Conservation (phyloP, 2,329 filamentous ascomycete species). For the Diaporthe nobilis region DNA sequence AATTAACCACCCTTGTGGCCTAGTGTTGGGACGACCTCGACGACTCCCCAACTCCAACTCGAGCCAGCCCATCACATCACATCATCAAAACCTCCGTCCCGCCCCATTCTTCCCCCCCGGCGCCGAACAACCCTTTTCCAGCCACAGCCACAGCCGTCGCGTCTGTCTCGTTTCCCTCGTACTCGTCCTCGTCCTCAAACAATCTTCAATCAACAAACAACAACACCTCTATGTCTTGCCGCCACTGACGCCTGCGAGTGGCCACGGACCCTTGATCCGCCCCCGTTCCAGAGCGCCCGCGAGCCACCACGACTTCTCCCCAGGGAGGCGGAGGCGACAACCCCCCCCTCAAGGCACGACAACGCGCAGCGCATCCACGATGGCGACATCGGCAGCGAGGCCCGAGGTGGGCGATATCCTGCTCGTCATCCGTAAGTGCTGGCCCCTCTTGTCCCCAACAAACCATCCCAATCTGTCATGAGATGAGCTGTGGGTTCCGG, state of each 20-base stretch:
- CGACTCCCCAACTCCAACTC: slow-evolving; percentile 10
- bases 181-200: slow-evolving; percentile 7
- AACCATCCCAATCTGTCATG: slow-evolving; percentile 37
- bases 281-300: slow-evolving; percentile 25
- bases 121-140: slow-evolving; percentile 27
- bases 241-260: slow-evolving; percentile 38
- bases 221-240: slow-evolving; percentile 41
- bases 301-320: slow-evolving; percentile 58
- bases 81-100: slow-evolving; percentile 24
- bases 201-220: slow-evolving; percentile 26
- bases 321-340: slow-evolving; percentile 12
- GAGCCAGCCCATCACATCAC: slow-evolving; percentile 11
- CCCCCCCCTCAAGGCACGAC: slow-evolving; percentile 35
- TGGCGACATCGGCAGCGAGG: slow-evolving; percentile 55
- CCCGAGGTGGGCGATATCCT: slow-evolving; percentile 77
- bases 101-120: slow-evolving; percentile 9
- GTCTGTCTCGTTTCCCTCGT: slow-evolving; percentile 6
- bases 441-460: slow-evolving; percentile 23
- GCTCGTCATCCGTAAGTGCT: slow-evolving; percentile 78
- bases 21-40: slow-evolving; percentile 15
- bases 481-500: slow-evolving; percentile 43
- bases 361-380: slow-evolving; percentile 42
- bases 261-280: slow-evolving; percentile 38
- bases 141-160: slow-evolving; percentile 22
- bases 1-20: slow-evolving; percentile 20